Base-by-base conservation (phyloP, 1,139 yeast species). In the Yamadazyma friedrichii region DNA sequence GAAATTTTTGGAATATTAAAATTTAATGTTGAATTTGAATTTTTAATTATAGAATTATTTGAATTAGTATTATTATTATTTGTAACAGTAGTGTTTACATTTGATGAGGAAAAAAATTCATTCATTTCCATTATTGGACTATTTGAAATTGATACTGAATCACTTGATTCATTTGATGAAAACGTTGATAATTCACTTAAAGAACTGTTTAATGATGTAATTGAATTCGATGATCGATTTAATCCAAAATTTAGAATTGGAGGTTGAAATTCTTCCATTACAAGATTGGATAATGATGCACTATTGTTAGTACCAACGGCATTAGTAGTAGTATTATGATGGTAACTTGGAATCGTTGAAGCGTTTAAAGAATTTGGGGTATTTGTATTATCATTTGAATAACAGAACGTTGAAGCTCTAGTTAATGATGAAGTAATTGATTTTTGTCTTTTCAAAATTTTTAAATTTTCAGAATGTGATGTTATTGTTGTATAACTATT, bases 381-480 rank as follows among this genome's bases (percentile, higher is more conserved):
- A 36, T 36, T 36, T 5, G 15, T 10, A 24, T 31, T 15, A 16
- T 42, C 36, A 39, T 43, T 42, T 8, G 58, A 39, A 37, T 41
- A 50, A 35, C 62, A 51, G 37, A 56, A 55, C 1, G 63, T 56
- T 11, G 63, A 53, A 22, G 55, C 53, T 38, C 54, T 43, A 12
- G 44, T 50, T 15, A 51, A 42, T 12, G 35, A 33, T 28, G 42
- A 38, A 33, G 47, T 43, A 28, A 42, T 42, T 15, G 71, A 65
- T 43, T 56, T 58, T 43, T 67, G 74, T 33, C 74, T 54, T 45
- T 69, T 69, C 42, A 67, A 53, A 15, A 67, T 56, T 51, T 67
- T 69, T 38, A 61, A 54, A 38, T 56, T 60, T 35, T 59, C 61
- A 9, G 60, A 47, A 44, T 61, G 66, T 33, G 61, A 57, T 6